Base-by-base conservation (phyloP, 2,329 filamentous ascomycete species). In the Ceratocystis albifundus region DNA sequence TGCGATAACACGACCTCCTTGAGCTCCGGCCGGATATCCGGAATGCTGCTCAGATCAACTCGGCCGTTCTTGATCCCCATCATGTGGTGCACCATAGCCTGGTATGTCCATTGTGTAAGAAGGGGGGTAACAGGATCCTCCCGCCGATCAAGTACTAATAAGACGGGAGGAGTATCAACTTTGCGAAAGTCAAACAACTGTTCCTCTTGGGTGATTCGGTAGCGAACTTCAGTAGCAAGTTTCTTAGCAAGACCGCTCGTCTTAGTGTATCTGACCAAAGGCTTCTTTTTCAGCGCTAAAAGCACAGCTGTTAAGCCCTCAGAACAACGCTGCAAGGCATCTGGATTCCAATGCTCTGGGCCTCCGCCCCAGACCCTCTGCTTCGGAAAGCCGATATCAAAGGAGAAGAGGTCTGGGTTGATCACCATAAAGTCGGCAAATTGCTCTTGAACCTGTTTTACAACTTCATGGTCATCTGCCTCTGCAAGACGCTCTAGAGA, bases 61-160 rank as follows among this genome's bases (percentile, higher is more conserved):
- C 93, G 84, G n/a, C 94, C 94, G 74, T 97, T 97, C 67, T 89
- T 84, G 70, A 99, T 96, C 4, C 94, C 94, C 12, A 99, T 80
- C 1, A 97, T 78, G 73, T 99, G 94, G 74, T 99, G 94, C 0
- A 99, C 94, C 92, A 99, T 99, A n/a, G 94, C 94, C 76, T 99
- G 94, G 73, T 99, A 99, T 30, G 94, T 99, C 94, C 94, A 99
- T 74, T 99, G 94, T 2, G 91, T 96, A 62, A 99, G 81, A 10
- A 99, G 79, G 0, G 94, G 94, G 2, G 94, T 99, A 63, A 97
- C 88, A 0, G 94, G 93, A 72, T 99, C 94, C 73, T 96, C 92
- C 74, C 94, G 84, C 53, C 94, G 85, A 76, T 99, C 94, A 36
- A 99, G 77, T 65, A 99, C 84, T 44, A 99, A 81, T 15, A 99